A percentile compares a stretch with the other conserved stretches of the same genome.
Evolutionary conservation across 2,329 filamentous ascomycete species (phyloP).

Genomic region (Colletotrichum eleusines): DNA sequence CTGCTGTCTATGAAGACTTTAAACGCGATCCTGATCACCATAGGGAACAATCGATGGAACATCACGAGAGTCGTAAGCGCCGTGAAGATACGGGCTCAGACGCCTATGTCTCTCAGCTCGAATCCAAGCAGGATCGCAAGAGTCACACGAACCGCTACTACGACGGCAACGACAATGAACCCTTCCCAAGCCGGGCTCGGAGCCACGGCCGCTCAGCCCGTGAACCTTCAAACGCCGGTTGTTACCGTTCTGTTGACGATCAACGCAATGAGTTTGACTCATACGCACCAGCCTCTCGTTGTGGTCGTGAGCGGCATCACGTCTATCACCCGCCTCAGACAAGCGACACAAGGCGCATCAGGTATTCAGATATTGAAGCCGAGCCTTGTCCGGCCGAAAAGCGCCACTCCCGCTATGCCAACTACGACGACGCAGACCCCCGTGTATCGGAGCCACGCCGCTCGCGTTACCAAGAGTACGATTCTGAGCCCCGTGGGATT

Average conservation of each 20-base stretch:
- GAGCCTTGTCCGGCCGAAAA: constrained; percentile 1
- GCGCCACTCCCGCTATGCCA: constrained; percentile 20
- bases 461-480: constrained; percentile 7
- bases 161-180: constrained; percentile 18
- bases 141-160: constrained; percentile 6
- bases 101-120: neutral
- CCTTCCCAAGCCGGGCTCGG: constrained; percentile 9
- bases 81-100: constrained; percentile 2
- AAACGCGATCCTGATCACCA: constrained; percentile 3
- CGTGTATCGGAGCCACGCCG: neutral
- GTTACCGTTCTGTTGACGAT: constrained; percentile 11
- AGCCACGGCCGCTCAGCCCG: constrained; percentile 24
- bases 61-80: constrained; percentile 13
- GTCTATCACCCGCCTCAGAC: constrained; percentile 39
- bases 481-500: constrained; percentile 1
- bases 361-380: constrained; percentile 32
- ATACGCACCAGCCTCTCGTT: constrained; percentile 21
- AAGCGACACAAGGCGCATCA: constrained; percentile 37
- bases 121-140: constrained; percentile 12
- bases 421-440: constrained; percentile 21
- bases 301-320: constrained; percentile 32
- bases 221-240: neutral
- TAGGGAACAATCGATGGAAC: constrained; percentile 3
- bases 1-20: constrained; percentile 5
- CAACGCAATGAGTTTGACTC: constrained; percentile 18